These are phyloP conservation scores for Tagetes erecta DNA, from an alignment of 129 eudicot species.

Conservation along the genomic window DNA sequence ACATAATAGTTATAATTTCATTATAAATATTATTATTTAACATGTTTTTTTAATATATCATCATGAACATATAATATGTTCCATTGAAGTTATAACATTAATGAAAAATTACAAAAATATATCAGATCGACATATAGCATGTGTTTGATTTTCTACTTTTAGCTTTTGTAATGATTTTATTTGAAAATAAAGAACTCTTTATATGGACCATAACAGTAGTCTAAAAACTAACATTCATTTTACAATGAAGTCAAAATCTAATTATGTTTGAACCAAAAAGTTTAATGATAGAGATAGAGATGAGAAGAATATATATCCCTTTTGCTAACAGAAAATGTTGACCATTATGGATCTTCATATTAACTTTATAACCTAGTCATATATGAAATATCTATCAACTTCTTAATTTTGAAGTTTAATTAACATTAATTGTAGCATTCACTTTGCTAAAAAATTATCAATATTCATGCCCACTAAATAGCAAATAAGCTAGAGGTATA, in stretches of 20 bases:
- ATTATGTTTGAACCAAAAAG: slow-evolving; percentile 21
- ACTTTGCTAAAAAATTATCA: neutral
- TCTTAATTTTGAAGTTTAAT: neutral
- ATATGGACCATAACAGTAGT: slow-evolving; percentile 5
- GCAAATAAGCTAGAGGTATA: neutral
- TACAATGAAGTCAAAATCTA: slow-evolving; percentile 27
- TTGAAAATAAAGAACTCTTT: neutral
- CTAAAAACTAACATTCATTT: neutral
- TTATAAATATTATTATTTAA: too few species aligned
- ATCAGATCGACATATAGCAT: neutral
- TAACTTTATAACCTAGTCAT: neutral
- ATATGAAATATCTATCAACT: slow-evolving; percentile 16
- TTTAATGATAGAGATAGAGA: slow-evolving; percentile 17
- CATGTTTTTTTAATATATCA: too few species aligned
- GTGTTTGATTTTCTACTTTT: neutral
- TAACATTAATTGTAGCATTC: neutral
- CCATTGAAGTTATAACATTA: too few species aligned
- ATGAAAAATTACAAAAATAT: neutral
- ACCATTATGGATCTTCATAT: slow-evolving; percentile 10
- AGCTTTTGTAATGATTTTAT: neutral
- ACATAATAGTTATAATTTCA: too few species aligned
- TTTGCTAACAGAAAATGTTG: slow-evolving; percentile 11
- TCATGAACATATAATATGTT: too few species aligned
- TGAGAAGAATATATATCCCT: neutral
- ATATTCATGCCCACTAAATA: neutral